Percentiles rank a stretch among this genome's conserved stretches.
Conservation (phyloP, 345 rosid genomes). For the Lumnitzera littorea region DNA sequence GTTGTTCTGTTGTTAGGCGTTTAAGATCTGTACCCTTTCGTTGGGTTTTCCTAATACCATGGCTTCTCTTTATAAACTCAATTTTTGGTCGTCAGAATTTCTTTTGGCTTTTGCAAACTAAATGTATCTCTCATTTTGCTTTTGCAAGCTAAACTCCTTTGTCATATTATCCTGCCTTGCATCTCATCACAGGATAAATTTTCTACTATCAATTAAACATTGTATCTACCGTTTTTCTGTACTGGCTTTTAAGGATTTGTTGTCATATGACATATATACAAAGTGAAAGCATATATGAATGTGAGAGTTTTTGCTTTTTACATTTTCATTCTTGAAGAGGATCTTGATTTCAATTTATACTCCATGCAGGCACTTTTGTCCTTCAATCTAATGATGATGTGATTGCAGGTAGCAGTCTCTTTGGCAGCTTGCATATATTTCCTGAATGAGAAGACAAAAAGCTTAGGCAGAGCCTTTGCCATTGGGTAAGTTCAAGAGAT, state of each 20-base stretch:
- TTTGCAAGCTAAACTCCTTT: too few species aligned
- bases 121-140: too few species aligned
- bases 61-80: too few species aligned
- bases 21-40: too few species aligned
- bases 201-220: too few species aligned
- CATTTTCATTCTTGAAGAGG: background rate
- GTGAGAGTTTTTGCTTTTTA: background rate
- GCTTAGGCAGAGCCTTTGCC: conserved; percentile 67
- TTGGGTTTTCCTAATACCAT: too few species aligned
- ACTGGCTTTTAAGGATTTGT: background rate
- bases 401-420: conserved; percentile 80
- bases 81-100: too few species aligned
- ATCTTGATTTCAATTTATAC: background rate
- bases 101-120: too few species aligned
- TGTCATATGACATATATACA: background rate
- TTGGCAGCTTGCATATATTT: conserved; percentile 93
- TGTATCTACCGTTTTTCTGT: background rate
- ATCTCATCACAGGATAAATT: too few species aligned
- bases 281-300: background rate
- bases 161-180: too few species aligned
- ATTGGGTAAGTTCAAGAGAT: conserved; percentile 44
- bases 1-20: too few species aligned
- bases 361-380: background rate
- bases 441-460: conserved; percentile 88
- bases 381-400: background rate